These are phyloP conservation scores for Lipomyces yamanashiensis DNA, from an alignment of 805 yeast species.

Conservation along the genomic window DNA sequence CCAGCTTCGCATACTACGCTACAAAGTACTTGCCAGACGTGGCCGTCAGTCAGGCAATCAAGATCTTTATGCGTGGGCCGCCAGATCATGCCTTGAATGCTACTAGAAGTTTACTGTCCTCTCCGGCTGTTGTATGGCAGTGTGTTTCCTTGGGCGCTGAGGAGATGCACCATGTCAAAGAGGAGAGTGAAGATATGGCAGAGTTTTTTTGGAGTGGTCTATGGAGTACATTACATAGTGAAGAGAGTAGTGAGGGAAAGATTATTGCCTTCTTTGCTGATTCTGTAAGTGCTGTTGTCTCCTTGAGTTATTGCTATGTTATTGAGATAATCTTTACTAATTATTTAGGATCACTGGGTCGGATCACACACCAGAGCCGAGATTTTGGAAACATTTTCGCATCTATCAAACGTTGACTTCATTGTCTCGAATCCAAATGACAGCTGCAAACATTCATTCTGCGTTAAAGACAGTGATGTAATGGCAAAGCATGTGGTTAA, in stretches of 20 bases:
- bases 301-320: not conserved
- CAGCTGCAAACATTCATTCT: constrained; percentile 61
- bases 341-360: constrained; percentile 74
- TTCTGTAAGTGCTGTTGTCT: constrained; percentile 7
- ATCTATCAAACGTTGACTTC: constrained; percentile 43
- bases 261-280: constrained; percentile 29
- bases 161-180: constrained; percentile 59
- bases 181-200: constrained; percentile 48
- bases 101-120: constrained; percentile 50
- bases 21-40: constrained; percentile 36
- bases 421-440: constrained; percentile 47
- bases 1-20: constrained; percentile 38
- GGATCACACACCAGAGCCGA: constrained; percentile 54
- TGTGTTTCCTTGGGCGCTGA: constrained; percentile 61
- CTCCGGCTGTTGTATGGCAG: constrained; percentile 56
- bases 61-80: constrained; percentile 42
- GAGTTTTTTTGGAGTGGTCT: constrained; percentile 55
- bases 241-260: constrained; percentile 9
- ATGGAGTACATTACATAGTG: constrained; percentile 36
- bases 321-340: not conserved
- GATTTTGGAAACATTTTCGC: constrained; percentile 49
- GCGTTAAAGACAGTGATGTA: constrained; percentile 56
- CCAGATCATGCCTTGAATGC: constrained; percentile 49
- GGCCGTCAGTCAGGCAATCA: constrained; percentile 39
- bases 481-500: constrained; percentile 48